These are phyloP conservation scores for Excoecaria agallocha DNA, from an alignment of 345 rosid species.

Conservation along the genomic window DNA sequence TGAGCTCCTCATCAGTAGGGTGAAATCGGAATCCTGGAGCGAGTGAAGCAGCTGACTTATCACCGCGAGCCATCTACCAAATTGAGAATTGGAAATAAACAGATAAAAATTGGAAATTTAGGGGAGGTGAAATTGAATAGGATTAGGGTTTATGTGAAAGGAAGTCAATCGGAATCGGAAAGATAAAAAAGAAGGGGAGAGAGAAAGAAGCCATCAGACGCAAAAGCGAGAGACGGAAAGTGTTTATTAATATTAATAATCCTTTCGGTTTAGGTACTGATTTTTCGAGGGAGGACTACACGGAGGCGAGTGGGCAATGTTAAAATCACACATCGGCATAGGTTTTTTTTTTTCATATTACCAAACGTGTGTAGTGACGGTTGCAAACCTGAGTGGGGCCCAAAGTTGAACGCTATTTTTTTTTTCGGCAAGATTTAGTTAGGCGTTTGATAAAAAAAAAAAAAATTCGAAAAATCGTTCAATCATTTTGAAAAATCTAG, in stretches of 20 bases:
- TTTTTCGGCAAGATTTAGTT: too few species aligned
- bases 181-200: background rate
- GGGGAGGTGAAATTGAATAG: background rate
- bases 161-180: background rate
- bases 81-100: background rate
- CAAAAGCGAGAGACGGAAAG: background rate
- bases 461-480: too few species aligned
- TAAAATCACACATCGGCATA: background rate
- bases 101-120: background rate
- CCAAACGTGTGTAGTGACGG: background rate
- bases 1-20: constrained; percentile 92
- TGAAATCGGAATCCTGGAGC: constrained; percentile 95
- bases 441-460: too few species aligned
- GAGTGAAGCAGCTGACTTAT: constrained; percentile 45
- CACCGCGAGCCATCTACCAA: constrained; percentile 47
- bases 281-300: constrained; percentile 2
- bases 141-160: background rate
- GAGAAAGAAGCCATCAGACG: constrained; percentile 7
- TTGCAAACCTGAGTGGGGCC: background rate
- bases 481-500: too few species aligned
- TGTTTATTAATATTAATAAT: background rate
- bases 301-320: background rate
- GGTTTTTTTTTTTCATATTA: background rate
- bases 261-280: background rate
- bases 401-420: too few species aligned